These are phyloP conservation scores for Cyberlindnera misumaiensis DNA, from an alignment of 805 yeast species.

Conservation along the genomic window DNA sequence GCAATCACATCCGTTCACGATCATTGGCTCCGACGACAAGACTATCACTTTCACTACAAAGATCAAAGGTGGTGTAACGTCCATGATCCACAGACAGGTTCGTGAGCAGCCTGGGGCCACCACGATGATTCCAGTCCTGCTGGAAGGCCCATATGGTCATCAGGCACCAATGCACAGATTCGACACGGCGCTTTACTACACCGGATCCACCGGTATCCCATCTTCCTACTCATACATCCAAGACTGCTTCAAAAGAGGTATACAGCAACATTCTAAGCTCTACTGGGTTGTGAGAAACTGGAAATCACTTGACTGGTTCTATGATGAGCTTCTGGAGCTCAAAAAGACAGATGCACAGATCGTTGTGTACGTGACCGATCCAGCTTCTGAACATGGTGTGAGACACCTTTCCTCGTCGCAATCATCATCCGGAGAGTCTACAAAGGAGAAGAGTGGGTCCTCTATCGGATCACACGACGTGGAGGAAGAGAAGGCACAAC, in stretches of 20 bases:
- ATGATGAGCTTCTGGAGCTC: constrained; percentile 34
- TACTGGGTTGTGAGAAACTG: constrained; percentile 61
- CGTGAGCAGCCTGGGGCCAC: constrained; percentile 21
- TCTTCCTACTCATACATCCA: constrained; percentile 39
- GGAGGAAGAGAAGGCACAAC: not conserved
- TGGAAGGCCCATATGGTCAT: constrained; percentile 65
- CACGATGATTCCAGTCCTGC: constrained; percentile 27
- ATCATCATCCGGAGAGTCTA: constrained; percentile 5
- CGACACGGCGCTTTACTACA: constrained; percentile 35
- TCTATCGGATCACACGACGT: not conserved
- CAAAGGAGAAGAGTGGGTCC: constrained; percentile 2
- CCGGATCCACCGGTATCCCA: constrained; percentile 50
- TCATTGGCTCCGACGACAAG: constrained; percentile 35
- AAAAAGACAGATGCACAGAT: constrained; percentile 10
- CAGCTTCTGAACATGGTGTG: constrained; percentile 11
- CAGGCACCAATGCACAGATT: constrained; percentile 29
- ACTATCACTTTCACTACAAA: constrained; percentile 40
- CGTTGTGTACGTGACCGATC: constrained; percentile 18
- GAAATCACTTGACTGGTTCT: constrained; percentile 45
- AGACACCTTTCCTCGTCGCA: constrained; percentile 5
- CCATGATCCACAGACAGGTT: constrained; percentile 23
- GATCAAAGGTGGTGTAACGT: constrained; percentile 48
- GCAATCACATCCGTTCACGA: constrained; percentile 74
- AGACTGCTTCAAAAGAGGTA: constrained; percentile 16
- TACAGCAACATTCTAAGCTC: constrained; percentile 35